Conservation (phyloP, 768 basidiomycete species). For the Exsudoporus frostii region DNA sequence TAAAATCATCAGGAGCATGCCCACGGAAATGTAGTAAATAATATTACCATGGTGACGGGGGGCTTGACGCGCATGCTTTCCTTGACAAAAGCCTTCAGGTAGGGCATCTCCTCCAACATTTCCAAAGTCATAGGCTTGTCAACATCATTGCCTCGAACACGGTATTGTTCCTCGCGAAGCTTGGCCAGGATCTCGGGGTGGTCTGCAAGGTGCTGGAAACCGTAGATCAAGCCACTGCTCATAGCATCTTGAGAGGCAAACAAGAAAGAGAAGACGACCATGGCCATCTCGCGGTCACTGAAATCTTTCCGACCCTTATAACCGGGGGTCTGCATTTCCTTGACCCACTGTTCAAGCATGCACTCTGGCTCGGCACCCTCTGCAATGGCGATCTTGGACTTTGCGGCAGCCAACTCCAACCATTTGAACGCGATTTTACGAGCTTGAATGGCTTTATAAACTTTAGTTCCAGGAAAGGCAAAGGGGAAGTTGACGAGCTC, state of each 20-base stretch:
- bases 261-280: constrained; percentile 95
- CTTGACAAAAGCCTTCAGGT: constrained; percentile 88
- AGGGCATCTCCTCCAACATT: constrained; percentile 88
- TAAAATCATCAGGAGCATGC: constrained; percentile 8
- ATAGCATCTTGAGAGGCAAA: constrained; percentile 98
- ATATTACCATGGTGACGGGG: constrained; percentile 87
- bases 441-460: constrained; percentile 89
- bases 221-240: constrained; percentile 94
- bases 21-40: constrained; percentile 1
- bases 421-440: constrained; percentile 81
- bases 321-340: constrained; percentile 59
- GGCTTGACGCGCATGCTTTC: constrained; percentile 90
- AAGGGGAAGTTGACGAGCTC: constrained; percentile 99
- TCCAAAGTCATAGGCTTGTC: constrained; percentile 81
- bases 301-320: constrained; percentile 82
- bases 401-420: constrained; percentile 74
- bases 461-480: constrained; percentile 92
- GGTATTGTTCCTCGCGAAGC: constrained; percentile 86
- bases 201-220: constrained; percentile 95
- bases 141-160: constrained; percentile 73
- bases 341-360: constrained; percentile 91
- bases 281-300: constrained; percentile 92
- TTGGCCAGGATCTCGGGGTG: constrained; percentile 85
- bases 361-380: constrained; percentile 78
- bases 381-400: constrained; percentile 80